Base-by-base conservation (phyloP, 208 protist species). In the Kentomonas sorsogonicus region DNA sequence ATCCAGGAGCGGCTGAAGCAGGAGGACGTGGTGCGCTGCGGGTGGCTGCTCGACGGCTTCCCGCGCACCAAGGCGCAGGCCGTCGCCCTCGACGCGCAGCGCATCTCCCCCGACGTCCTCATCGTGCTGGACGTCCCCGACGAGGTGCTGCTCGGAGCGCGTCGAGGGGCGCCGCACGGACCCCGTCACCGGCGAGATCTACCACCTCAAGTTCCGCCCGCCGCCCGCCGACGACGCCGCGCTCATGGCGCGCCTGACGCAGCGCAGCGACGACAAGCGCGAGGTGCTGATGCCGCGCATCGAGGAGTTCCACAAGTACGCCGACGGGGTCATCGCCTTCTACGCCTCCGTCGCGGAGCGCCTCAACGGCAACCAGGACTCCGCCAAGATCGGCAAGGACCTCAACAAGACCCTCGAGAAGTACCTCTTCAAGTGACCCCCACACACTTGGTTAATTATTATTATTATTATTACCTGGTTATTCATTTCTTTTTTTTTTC, bases 31-130 rank as follows among this genome's bases (percentile, higher is more conserved):
- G 51, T 77, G 41, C 43, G 72, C 46, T 77, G 90, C 38, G 93
- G 93, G 20, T 97, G 87, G 83, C 66, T 97, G 53, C 69, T 97
- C 11, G 91, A 96, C 55, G 93, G 93, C 29, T 97, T 94, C 63
- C 93, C 93, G 11, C 76, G 91, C 38, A 96, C 79, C 36, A 46
- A 66, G 16, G 72, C 48, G 33, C 93, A 97, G 74, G 93, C 88
- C 27, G 59, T 72, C 45, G 72, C 73, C 29, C 71, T 95, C 18
- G 82, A 95, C 40, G 63, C 62, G 6, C 60, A 60, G 3, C 84
- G 88, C 45, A 69, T 95, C 48, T 56, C 72, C 23, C 79, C 86
- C 13, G 68, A 89, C 50, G 29, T 77, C 30, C 77, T 91, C 45
- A 15, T 96, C 18, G 31, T 85, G 1, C 72, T 96, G 5, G 84